Base-by-base conservation (phyloP, 805 yeast species). In the Myxozyma lipomycoides region DNA sequence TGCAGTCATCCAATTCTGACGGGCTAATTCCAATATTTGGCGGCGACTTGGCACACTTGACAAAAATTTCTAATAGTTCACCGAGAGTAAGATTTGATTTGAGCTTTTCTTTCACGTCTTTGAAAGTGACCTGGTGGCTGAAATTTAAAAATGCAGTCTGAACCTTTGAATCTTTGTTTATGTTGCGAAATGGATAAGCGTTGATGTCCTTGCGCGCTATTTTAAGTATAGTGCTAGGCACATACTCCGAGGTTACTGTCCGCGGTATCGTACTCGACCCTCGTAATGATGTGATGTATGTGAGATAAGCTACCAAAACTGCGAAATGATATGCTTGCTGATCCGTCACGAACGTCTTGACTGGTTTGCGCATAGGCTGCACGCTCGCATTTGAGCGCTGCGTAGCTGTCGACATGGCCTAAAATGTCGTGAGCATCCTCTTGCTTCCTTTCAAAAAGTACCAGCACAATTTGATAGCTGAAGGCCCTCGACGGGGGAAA, bases 261-360 rank as follows among this genome's bases (percentile, higher is more conserved):
- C 12, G 30, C 46, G 37, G 44, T 25, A 10, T 30, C 40, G 24
- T 39, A 43, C 17, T 30, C 40, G 38, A 24, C 22, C 22, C 42
- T 15, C 43, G 43, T 38, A 53, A 49, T 6, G 40, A 26, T 19
- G 43, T 41, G 18, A 48, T 22, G 36, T 32, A 49, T 17, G 55
- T 51, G 39, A 51, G 37, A 24, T 40, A 51, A 28, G 43, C 34
- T 4, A 49, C 40, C 36, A 38, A 36, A 12, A 43, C 28, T 6
- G 53, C 35, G 21, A 32, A 51, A 15, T 49, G 22, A 28, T 51
- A 51, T n/a, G 49, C 56, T 12, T 49, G 45, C 2, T 28, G 18
- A 17, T 40, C 42, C 2, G 54, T 48, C 15, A 51, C 43, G 18
- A 12, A 25, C n/a, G 28, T 28, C 9, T 40, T 40, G 3, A 51